A percentile compares a stretch with the other conserved stretches of the same genome.
phyloP scores from a whole-genome alignment of 1,284 basidiomycete genomes.

The Cutaneotrichosporon dermatis region DNA sequence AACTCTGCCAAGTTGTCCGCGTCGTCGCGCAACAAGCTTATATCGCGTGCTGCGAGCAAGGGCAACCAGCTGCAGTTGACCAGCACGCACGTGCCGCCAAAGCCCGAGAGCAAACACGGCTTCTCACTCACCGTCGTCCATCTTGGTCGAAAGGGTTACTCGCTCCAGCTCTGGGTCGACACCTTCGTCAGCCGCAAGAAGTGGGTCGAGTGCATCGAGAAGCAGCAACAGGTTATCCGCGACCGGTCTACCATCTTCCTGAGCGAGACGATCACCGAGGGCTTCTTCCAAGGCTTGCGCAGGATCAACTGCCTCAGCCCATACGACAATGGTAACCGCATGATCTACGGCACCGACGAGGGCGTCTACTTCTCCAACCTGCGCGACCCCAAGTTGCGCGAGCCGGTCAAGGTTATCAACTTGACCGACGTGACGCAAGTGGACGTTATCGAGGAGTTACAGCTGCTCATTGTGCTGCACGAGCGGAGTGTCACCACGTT shows the following conservation, averaged over 20 bases:
- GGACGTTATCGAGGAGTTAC: conserved; percentile 93
- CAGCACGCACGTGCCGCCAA: conserved; percentile 43
- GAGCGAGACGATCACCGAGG: conserved; percentile 75
- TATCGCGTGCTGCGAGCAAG: conserved; percentile 16
- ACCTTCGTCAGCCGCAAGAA: conserved; percentile 82
- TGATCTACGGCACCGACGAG: conserved; percentile 95
- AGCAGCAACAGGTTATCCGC: conserved; percentile 79
- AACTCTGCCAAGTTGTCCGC: conserved; percentile 43
- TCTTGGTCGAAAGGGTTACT: conserved; percentile 88
- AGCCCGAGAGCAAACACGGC: conserved; percentile 75
- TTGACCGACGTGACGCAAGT: conserved; percentile 89
- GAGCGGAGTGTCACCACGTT: conserved; percentile 95
- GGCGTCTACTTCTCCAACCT: conserved; percentile 93
- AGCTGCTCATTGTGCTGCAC: conserved; percentile 92
- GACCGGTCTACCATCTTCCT: conserved; percentile 86
- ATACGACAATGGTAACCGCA: conserved; percentile 77
- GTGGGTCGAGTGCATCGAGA: conserved; percentile 89
- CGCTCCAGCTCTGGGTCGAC: conserved; percentile 86
- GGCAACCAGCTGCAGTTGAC: conserved; percentile 6
- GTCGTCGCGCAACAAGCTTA: conserved; percentile 48
- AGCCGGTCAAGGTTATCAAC: conserved; percentile 85
- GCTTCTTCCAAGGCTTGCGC: conserved; percentile 75
- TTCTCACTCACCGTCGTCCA: conserved; percentile 90
- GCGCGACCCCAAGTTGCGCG: conserved; percentile 63
- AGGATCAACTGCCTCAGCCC: conserved; percentile 93